Conservation (phyloP, 352 stramenopile species). For the Globisporangium nodosum region DNA sequence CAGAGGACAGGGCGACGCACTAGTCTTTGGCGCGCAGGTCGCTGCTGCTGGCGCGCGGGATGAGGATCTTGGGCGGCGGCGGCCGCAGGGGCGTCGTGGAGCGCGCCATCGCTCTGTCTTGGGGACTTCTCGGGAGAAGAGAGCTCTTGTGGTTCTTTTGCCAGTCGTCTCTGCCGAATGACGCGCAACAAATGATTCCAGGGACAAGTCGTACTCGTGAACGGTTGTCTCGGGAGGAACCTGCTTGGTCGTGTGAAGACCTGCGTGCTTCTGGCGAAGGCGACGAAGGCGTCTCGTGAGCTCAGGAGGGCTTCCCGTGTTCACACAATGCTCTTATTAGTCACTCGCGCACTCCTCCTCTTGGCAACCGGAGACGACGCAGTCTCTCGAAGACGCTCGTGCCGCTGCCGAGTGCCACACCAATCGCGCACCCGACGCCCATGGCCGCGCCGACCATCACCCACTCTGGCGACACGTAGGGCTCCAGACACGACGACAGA, state of each 20-base stretch:
- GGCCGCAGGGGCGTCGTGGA: background rate
- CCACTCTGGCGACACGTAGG: constrained; percentile 17
- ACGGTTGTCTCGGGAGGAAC: background rate
- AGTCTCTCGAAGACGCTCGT: background rate
- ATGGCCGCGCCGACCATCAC: constrained; percentile 21
- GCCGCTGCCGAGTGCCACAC: constrained; percentile 15
- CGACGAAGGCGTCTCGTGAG: too few species aligned
- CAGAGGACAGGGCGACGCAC: constrained; percentile 16
- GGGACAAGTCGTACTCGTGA: too few species aligned
- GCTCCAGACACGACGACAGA: background rate
- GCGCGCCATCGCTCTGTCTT: constrained; percentile 2
- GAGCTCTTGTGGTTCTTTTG: too few species aligned
- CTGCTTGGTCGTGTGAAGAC: too few species aligned
- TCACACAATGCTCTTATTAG: background rate
- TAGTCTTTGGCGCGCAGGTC: constrained; percentile 21
- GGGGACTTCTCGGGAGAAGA: too few species aligned
- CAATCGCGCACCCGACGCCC: constrained; percentile 26
- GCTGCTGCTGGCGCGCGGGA: constrained; percentile 4
- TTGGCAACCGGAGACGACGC: constrained; percentile 2
- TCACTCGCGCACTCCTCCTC: background rate
- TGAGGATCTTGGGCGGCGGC: constrained; percentile 4
- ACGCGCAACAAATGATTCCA: too few species aligned
- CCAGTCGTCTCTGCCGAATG: background rate
- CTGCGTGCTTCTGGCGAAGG: too few species aligned
- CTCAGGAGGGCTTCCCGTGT: background rate